Evolutionary conservation across 2,329 filamentous ascomycete genomes (phyloP), one percentile per base, ranked within the genome.

Genomic region (Rhynchosporium agropyri): DNA sequence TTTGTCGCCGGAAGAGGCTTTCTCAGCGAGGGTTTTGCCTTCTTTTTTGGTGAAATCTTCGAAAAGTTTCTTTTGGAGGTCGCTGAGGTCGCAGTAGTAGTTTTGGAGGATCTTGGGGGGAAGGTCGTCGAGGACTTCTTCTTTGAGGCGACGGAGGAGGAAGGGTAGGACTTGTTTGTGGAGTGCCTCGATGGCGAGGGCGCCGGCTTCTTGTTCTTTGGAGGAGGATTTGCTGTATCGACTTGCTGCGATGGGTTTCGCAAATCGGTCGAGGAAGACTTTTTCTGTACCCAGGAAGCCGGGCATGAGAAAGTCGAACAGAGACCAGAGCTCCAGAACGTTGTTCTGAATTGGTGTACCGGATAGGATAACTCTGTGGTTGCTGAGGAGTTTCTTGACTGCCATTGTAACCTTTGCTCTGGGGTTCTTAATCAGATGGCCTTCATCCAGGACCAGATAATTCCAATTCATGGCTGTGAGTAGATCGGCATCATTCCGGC

Each of bases 221-320:
- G 95, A 97, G 1, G 94, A 98, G 1, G 95, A 96, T 76, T 98
- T 99, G 77, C 91, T 94, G 74, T 93, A 97, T 26, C 96, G 90
- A 73, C 92, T 97, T 3, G 93, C 93, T 1, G 94, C 89, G 57
- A 98, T 92, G 0, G 89, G 90, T 77, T 96, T 97, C 2, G 92
- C 91, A 57, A 99, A 92, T 3, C 93, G 88, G 76, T 97, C 96
- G 72, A 97, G 89, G 77, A 98, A 91, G 57, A 95, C 88, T 77
- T 97, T 97, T 74, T 99, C 95, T 0, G 89, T 92, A 38, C 95
- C 95, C 7, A 99, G 82, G 80, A 99, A 99, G 2, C 95, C 96
- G 3, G 96, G 95, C 95, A 99, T 99, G 65, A 99, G 81, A 79
- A 99, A 99, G 77, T 99, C 95, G 74, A 99, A 99, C 4, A 99